These are phyloP conservation scores for Lodderomyces margitis DNA, from an alignment of 1,139 yeast species.

Conservation along the genomic window DNA sequence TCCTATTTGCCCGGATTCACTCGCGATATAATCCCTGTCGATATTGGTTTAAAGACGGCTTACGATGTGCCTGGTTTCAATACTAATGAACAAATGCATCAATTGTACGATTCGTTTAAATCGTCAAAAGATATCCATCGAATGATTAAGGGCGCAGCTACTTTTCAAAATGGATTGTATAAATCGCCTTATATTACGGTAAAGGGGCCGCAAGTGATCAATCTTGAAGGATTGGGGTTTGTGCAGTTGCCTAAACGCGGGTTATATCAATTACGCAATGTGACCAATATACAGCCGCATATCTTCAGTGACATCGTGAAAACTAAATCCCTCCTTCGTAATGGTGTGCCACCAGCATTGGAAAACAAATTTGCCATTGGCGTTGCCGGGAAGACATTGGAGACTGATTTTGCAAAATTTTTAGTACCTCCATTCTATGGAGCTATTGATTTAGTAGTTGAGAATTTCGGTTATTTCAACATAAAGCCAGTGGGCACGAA, in stretches of 20 bases:
- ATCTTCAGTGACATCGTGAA: conserved; percentile 29
- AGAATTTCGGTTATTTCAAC: conserved; percentile 66
- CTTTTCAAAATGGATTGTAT: conserved; percentile 35
- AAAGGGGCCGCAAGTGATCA: conserved; percentile 44
- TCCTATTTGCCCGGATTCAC: conserved; percentile 60
- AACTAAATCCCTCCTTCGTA: conserved; percentile 21
- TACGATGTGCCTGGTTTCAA: conserved; percentile 61
- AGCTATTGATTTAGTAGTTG: conserved; percentile 62
- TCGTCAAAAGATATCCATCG: conserved; percentile 31
- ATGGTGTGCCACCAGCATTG: conserved; percentile 17
- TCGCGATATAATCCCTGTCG: conserved; percentile 40
- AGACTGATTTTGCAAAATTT: conserved; percentile 32
- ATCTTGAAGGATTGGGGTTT: conserved; percentile 63
- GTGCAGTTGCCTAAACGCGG: conserved; percentile 39
- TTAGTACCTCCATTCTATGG: conserved; percentile 70
- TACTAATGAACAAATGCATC: conserved; percentile 26
- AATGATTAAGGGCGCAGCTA: conserved; percentile 36
- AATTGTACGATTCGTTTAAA: conserved; percentile 16
- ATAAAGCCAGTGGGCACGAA: conserved; percentile 60
- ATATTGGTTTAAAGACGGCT: conserved; percentile 30
- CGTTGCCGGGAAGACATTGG: conserved; percentile 15
- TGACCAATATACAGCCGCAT: conserved; percentile 30
- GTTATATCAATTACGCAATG: conserved; percentile 43
- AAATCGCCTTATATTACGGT: conserved; percentile 37
- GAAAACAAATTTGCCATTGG: conserved; percentile 30